Evolutionary conservation across 1,139 yeast species (phyloP), one percentile per base, ranked within the genome.

Genomic region (Pichia sp.): DNA sequence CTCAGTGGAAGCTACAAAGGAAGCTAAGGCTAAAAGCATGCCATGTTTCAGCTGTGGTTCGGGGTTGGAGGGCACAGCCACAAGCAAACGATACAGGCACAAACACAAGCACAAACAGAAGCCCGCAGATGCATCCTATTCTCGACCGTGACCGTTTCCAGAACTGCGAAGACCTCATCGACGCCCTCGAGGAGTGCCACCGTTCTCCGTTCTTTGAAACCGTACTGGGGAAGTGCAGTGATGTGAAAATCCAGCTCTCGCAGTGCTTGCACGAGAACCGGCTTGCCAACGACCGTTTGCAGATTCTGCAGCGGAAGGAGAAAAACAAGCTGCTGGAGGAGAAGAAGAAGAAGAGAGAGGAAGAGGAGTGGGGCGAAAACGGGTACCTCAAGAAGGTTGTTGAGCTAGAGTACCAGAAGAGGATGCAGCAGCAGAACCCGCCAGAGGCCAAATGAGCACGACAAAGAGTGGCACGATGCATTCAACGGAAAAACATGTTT

Each of bases 121-220:
- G n/a, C 38, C 10, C 31, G 7, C 32, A 45, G 15, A 69, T 69
- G 72, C 72, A 69, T 59, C 71, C 72, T 34, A 59, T 67, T 49
- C 57, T 69, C 42, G 72, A 68, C 42, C 67, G 66, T 59, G 69
- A 64, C 8, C 47, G 62, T 38, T 58, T 59, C 38, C 53, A 55
- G 38, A 53, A 87, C 40, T 93, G 99, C 70, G 84, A 81, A 51
- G 87, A 85, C 59, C 78, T 90, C 53, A 90, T 93, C 72, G 85
- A 85, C 61, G 97, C 96, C 0, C 78, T 93, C 13, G 97, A 92
- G 67, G 86, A 88, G 67, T 93, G 99, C 68, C 97, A 92, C 66
- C 77, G 82, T 58, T 80, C 79, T 58, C 87, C 85, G 57, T 87
- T 85, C 62, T 64, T 87, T 60, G 79, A 81, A 64, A 82, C 87